phyloP scores from a whole-genome alignment of 208 protist genomes.

The Leishmania gerbilli region DNA sequence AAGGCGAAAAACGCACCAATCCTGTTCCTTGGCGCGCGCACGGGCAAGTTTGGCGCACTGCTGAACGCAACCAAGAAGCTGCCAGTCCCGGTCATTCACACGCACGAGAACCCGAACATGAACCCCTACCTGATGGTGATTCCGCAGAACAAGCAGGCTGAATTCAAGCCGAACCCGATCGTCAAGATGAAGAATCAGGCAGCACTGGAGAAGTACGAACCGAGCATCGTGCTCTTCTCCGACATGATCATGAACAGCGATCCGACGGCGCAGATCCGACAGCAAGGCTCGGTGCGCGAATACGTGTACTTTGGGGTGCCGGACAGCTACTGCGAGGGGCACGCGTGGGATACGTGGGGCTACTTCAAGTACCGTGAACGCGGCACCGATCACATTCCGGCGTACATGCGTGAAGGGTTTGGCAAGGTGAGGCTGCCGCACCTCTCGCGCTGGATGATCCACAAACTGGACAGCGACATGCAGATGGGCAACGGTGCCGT shows the following conservation, averaged over 20 bases:
- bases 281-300: conserved; percentile 82
- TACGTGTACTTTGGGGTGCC: conserved; percentile 87
- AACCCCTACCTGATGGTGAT: conserved; percentile 90
- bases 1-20: conserved; percentile 80
- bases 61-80: conserved; percentile 80
- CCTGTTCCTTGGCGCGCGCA: conserved; percentile 75
- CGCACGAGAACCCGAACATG: conserved; percentile 82
- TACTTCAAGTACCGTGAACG: conserved; percentile 75
- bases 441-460: conserved; percentile 84
- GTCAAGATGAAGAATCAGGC: conserved; percentile 80
- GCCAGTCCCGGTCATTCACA: conserved; percentile 78
- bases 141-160: conserved; percentile 74
- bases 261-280: conserved; percentile 69
- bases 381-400: conserved; percentile 57
- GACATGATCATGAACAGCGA: conserved; percentile 88
- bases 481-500: conserved; percentile 77
- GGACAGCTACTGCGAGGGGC: conserved; percentile 83
- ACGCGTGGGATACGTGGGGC: conserved; percentile 87
- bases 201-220: conserved; percentile 88
- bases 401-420: conserved; percentile 81
- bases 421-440: conserved; percentile 67
- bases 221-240: conserved; percentile 78
- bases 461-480: conserved; percentile 84
- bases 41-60: conserved; percentile 75
- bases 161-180: conserved; percentile 84